These are phyloP conservation scores for Manihot esculenta DNA, from an alignment of 441 rosid genomes.

Conservation along the genomic window DNA sequence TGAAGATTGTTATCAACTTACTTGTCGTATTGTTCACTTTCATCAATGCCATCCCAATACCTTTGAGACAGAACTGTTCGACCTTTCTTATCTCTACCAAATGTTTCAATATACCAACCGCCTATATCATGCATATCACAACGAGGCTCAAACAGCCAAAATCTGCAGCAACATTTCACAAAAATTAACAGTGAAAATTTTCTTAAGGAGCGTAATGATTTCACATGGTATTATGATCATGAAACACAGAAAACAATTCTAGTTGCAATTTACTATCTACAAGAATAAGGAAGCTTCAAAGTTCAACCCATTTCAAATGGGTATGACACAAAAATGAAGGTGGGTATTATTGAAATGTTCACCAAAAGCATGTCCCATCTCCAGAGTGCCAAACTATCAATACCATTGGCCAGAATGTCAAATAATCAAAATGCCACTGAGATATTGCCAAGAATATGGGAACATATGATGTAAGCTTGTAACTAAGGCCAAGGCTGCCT, in stretches of 20 bases:
- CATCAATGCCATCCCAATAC: slow-evolving; percentile 73
- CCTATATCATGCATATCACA: slow-evolving; percentile 85
- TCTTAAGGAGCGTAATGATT: background rate
- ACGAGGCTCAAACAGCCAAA: slow-evolving; percentile 97
- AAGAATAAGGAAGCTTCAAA: slow-evolving; percentile 7
- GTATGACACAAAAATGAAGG: background rate
- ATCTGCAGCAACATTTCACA: slow-evolving; percentile 41
- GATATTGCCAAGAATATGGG: background rate
- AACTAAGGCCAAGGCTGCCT: background rate
- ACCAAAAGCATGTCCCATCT: background rate
- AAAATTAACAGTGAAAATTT: background rate
- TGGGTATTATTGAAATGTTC: background rate
- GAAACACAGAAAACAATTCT: background rate
- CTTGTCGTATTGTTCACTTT: slow-evolving; percentile 54
- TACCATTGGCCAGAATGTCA: background rate
- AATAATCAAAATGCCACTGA: background rate
- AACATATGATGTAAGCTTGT: background rate
- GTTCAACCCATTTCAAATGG: background rate
- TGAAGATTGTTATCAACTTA: slow-evolving; percentile 34
- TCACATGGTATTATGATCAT: background rate
- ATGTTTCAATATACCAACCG: slow-evolving; percentile 98
- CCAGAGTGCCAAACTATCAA: background rate
- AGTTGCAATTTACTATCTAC: background rate
- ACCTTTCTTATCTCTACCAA: slow-evolving; percentile 72
- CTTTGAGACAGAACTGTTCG: slow-evolving; percentile 62